Base-by-base conservation (phyloP, 2,329 filamentous ascomycete genomes). In the Boeremia lycopersici region DNA sequence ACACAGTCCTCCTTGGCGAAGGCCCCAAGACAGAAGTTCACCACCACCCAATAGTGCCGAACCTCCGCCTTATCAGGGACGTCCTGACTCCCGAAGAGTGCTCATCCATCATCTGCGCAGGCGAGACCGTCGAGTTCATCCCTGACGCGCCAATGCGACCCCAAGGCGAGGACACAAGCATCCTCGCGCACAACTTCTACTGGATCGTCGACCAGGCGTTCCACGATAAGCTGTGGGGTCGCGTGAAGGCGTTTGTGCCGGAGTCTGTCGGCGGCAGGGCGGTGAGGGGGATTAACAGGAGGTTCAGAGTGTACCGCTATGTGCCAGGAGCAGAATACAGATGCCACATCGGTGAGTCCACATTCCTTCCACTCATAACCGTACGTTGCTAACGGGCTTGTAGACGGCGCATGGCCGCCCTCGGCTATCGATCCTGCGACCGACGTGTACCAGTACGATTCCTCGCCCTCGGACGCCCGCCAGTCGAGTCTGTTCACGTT, bases 171-270 rank as follows among this genome's bases (percentile, higher is more conserved):
- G 75, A 76, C 48, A 79, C 80, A 23, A 88, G 85, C 64, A 81
- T 89, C 41, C 72, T 89, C 1, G 87, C 87, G 0, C 87, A 90
- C 75, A 90, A 89, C 71, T 89, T 90, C 62, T 89, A 89, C 76
- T 90, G 87, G 87, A 79, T 90, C 8, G 79, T 86, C 11, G 87
- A 90, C 61, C 77, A 79, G 19, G 77, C 79, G 0, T 89, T 89
- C 69, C 83, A 86, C 63, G 81, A 87, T 52, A 79, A 76, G 12
- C 77, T 90, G 1, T 90, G 87, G 87, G 72, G 76, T 0, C 81
- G 87, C 12, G 82, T 90, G 2, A 74, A 79, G 2, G 74, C 79
- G 0, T 86, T 85, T 42, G 81, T 90, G 0, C 86, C 88, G 0
- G 67, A 76, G 0, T 73, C 74, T 0, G 76, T 88, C 1, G 79